Percentiles rank a stretch among this genome's conserved stretches.
phyloP scores from a whole-genome alignment of 2,329 filamentous ascomycete species.

The Chaetothyriales sp. region DNA sequence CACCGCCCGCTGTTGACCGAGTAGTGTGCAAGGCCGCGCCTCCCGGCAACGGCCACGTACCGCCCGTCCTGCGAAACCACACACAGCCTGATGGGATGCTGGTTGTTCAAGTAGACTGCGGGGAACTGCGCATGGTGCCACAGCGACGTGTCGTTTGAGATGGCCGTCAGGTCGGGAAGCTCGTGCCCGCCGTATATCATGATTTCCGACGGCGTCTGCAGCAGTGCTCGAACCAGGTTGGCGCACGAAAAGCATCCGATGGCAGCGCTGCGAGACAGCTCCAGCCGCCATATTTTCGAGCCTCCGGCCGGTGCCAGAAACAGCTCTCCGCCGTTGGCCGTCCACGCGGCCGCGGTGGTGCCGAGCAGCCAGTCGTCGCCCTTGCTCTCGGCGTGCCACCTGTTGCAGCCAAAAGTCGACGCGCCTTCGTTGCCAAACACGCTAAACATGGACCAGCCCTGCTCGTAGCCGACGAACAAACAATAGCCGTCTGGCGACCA shows the following conservation, averaged over 20 bases:
- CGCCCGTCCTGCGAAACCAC: constrained; percentile 84
- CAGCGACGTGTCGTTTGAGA: constrained; percentile 82
- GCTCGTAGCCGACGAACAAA: constrained; percentile 81
- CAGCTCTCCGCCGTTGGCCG: constrained; percentile 76
- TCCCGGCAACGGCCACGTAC: constrained; percentile 92
- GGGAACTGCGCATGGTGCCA: constrained; percentile 91
- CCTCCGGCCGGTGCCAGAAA: constrained; percentile 59
- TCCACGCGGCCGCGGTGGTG: constrained; percentile 66
- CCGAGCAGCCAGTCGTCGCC: constrained; percentile 75
- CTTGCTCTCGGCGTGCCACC: constrained; percentile 49
- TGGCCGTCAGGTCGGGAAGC: constrained; percentile 73
- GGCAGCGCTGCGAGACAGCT: constrained; percentile 88
- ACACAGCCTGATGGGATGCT: constrained; percentile 83
- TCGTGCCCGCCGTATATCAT: constrained; percentile 93
- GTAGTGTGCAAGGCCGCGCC: constrained; percentile 84
- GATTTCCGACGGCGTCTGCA: constrained; percentile 76
- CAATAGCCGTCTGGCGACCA: constrained; percentile 97
- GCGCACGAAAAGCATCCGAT: constrained; percentile 83
- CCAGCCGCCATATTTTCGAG: constrained; percentile 70
- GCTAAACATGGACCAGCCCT: constrained; percentile 93
- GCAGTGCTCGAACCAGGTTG: constrained; percentile 75
- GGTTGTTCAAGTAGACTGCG: constrained; percentile 67
- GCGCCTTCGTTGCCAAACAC: constrained; percentile 87
- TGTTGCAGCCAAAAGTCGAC: constrained; percentile 65
- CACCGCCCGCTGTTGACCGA: constrained; percentile 87